Base-by-base conservation (phyloP, 2,329 filamentous ascomycete species). In the Arthrobotrys sinensis region DNA sequence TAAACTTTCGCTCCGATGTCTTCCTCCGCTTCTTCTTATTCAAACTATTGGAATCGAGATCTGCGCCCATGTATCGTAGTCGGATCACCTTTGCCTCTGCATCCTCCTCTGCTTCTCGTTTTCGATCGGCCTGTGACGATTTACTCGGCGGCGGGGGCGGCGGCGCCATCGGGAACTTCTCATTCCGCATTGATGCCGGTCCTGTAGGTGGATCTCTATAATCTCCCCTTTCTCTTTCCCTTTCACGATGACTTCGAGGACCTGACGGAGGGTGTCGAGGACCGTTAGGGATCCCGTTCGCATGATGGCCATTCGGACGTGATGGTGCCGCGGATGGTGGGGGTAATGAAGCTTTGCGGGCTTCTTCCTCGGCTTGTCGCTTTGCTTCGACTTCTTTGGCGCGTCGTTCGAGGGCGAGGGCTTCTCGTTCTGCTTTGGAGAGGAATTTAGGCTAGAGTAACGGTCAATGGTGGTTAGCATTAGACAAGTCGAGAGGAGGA, bases 1-100 rank as follows among this genome's bases (percentile, higher is more conserved):
- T 99, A 87, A 99, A 99, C 84, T 99, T 98, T 85, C 94, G 93
- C 83, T 97, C 95, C 0, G 93, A 96, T 0, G 94, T 97, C 79
- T 95, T 89, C 86, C 93, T 92, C 71, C 95, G 89, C 87, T 98
- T 98, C 88, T 98, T 99, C 86, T 96, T 93, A 0, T 94, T 94
- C 0, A 98, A 97, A 43, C 89, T 97, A 3, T 92, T 88, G 80
- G 91, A 89, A 80, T 96, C 96, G 65, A 92, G 90, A 80, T 97
- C 93, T 0, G 93, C 92, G 2, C 96, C 96, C 88, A 98, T 94
- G 83, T 99, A 99, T 79, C 93, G 88, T 81, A 93, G 90, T 76
- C 92, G 89, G 79, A 93, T 90, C 75, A 96, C 86, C 32, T 91
- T 89, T 8, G 91, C 91, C 83, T 96, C 93, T 8, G 92, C 89